These are phyloP conservation scores for Hyphodiscus hymeniophilus DNA, from an alignment of 495 filamentous ascomycete genomes.

Conservation along the genomic window DNA sequence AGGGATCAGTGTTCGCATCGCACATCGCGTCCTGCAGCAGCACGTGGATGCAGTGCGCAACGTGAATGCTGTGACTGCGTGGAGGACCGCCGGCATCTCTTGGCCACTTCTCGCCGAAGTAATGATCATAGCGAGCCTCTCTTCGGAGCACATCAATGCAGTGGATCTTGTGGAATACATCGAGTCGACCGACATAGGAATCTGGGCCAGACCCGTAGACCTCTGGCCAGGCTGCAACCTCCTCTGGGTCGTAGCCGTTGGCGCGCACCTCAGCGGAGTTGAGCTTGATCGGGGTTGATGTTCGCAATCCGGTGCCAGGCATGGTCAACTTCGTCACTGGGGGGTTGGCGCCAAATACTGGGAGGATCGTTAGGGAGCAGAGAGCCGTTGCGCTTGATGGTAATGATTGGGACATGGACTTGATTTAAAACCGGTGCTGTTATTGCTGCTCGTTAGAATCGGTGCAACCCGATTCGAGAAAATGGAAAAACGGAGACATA, in stretches of 20 bases:
- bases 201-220: neutral
- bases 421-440: slow-evolving; percentile 2
- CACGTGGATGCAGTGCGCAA: slow-evolving; percentile 26
- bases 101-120: slow-evolving; percentile 9
- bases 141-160: slow-evolving; percentile 18
- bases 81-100: neutral
- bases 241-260: slow-evolving; percentile 1
- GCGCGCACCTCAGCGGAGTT: neutral
- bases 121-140: slow-evolving; percentile 9
- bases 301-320: neutral
- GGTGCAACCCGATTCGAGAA: no score
- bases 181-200: slow-evolving; percentile 11
- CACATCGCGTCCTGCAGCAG: slow-evolving; percentile 28
- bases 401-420: neutral
- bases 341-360: slow-evolving; percentile 1
- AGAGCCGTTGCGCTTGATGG: slow-evolving; percentile 1
- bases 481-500: no score
- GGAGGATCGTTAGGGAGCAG: neutral
- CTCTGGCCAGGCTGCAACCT: neutral
- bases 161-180: slow-evolving; percentile 26
- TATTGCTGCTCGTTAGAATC: neutral
- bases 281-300: neutral
- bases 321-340: slow-evolving; percentile 2
- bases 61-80: slow-evolving; percentile 19
- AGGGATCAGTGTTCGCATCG: slow-evolving; percentile 25